phyloP scores from a whole-genome alignment of 2,329 filamentous ascomycete species.

The Penicillium janthinellum region DNA sequence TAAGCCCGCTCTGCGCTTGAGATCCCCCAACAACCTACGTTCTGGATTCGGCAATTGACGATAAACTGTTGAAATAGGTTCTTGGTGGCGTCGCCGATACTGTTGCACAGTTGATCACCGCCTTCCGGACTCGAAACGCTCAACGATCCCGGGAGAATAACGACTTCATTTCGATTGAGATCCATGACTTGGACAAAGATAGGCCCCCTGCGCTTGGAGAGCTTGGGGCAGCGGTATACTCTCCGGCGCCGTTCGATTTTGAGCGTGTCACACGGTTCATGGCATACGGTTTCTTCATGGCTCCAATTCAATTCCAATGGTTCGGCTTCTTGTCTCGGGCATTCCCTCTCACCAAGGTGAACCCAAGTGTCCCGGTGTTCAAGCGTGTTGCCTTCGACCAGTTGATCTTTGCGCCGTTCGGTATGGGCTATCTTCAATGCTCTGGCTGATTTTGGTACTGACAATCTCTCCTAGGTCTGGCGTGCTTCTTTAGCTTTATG shows the following conservation, averaged over 20 bases:
- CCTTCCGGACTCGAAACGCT: slow-evolving; percentile 65
- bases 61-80: slow-evolving; percentile 51
- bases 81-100: slow-evolving; percentile 96
- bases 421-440: slow-evolving; percentile 47
- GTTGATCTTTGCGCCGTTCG: slow-evolving; percentile 86
- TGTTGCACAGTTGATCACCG: slow-evolving; percentile 88
- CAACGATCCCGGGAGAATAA: slow-evolving; percentile 58
- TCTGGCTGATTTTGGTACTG: slow-evolving; percentile 5
- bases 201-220: slow-evolving; percentile 68
- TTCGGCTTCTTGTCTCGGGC: slow-evolving; percentile 79
- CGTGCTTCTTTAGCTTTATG: slow-evolving; percentile 93
- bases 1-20: slow-evolving; percentile 45
- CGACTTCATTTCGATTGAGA: slow-evolving; percentile 80
- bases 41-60: slow-evolving; percentile 11
- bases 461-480: slow-evolving; percentile 59
- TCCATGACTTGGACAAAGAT: slow-evolving; percentile 82
- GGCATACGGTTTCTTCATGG: slow-evolving; percentile 96
- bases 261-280: slow-evolving; percentile 93
- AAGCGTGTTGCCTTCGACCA: slow-evolving; percentile 94
- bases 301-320: slow-evolving; percentile 93
- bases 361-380: slow-evolving; percentile 73
- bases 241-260: slow-evolving; percentile 89
- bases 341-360: slow-evolving; percentile 82
- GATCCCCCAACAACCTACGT: background rate
- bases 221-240: slow-evolving; percentile 62